Conservation (phyloP, 306 rosid species). For the Bauhinia variegata region DNA sequence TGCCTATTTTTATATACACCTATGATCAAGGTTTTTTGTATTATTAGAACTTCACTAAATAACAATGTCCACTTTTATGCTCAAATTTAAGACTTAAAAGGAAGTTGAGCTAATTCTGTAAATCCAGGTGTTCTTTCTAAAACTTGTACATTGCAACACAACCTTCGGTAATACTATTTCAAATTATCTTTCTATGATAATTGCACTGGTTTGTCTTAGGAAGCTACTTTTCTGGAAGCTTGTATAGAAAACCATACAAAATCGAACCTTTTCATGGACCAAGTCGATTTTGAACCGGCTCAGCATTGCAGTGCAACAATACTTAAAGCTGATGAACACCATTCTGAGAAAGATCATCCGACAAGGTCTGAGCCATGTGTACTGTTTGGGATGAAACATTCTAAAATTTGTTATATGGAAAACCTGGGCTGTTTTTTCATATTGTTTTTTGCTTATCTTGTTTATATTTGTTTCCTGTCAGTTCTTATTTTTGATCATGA, state of each 20-base stretch:
- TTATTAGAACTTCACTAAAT: no score
- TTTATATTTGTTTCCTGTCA: constrained; percentile 3
- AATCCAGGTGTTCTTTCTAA: constrained; percentile 1
- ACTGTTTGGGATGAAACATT: constrained; percentile 24
- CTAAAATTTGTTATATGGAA: constrained; percentile 15
- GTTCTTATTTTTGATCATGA: constrained; percentile 30
- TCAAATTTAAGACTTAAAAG: constrained; percentile 11
- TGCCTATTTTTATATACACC: no score
- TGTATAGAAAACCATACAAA: constrained; percentile 98
- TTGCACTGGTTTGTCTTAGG: constrained; percentile 58
- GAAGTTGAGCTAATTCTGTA: constrained; percentile 29
- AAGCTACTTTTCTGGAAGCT: constrained; percentile 92
- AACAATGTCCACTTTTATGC: no score
- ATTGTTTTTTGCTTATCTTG: constrained; percentile 6
- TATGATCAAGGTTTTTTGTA: no score
- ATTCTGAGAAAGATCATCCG: constrained; percentile 47
- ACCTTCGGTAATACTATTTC: constrained; percentile 13
- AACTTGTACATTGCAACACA: no score
- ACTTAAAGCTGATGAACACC: constrained; percentile 71
- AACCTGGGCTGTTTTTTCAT: constrained; percentile 18
- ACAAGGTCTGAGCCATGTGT: constrained; percentile 55
- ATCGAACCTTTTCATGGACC: constrained; percentile 96
- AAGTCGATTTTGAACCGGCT: constrained; percentile 97
- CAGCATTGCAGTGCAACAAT: constrained; percentile 76
- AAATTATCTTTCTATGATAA: constrained; percentile 27